Conservation (phyloP, 129 eudicot genomes). For the Pulicaria dysenterica region DNA sequence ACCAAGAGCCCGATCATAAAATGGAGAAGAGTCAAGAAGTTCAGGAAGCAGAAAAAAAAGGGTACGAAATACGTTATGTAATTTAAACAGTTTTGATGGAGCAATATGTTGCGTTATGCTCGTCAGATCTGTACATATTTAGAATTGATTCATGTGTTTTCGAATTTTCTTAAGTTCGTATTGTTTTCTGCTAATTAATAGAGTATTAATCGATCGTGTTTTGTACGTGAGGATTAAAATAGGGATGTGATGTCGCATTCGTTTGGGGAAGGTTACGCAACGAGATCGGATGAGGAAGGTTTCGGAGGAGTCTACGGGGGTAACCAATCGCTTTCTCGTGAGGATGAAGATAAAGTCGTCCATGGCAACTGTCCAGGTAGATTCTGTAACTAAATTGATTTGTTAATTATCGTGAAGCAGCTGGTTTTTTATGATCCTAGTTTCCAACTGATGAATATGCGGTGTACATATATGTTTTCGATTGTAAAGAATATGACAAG, state of each 20-base stretch:
- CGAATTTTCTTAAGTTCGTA: neutral
- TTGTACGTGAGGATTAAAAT: neutral
- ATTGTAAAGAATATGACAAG: conserved; percentile 47
- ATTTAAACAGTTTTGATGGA: neutral
- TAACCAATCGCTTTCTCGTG: conserved; percentile 47
- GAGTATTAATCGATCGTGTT: neutral
- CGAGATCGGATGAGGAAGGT: conserved; percentile 84
- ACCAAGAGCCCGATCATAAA: conserved; percentile 1
- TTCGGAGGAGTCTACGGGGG: conserved; percentile 66
- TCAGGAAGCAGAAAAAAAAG: conserved; percentile 27
- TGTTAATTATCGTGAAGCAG: neutral
- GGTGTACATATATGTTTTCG: neutral
- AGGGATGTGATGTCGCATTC: conserved; percentile 72
- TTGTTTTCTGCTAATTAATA: neutral
- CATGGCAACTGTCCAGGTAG: conserved; percentile 51
- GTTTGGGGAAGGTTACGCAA: conserved; percentile 68
- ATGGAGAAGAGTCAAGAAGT: conserved; percentile 36
- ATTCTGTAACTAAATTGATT: neutral
- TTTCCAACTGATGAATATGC: neutral
- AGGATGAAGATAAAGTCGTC: conserved; percentile 39
- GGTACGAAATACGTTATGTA: conserved; percentile 21
- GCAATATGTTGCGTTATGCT: neutral
- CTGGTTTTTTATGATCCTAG: neutral
- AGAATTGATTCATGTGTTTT: too few species aligned
- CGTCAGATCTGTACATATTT: too few species aligned